These are phyloP conservation scores for Chaetomium sp. DNA, from an alignment of 2,329 filamentous ascomycete genomes.

Conservation along the genomic window DNA sequence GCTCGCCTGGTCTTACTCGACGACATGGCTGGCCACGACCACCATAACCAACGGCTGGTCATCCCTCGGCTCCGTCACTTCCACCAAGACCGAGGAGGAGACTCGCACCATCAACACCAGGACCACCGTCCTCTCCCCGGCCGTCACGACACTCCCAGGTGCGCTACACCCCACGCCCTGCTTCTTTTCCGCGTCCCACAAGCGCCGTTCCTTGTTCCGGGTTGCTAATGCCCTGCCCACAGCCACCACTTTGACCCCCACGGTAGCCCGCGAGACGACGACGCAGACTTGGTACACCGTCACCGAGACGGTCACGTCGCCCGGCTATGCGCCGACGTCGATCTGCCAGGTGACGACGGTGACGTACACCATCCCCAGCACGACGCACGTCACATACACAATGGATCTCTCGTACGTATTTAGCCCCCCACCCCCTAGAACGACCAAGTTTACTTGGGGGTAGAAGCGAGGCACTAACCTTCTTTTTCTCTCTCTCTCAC, in stretches of 20 bases:
- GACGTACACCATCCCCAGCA: slow-evolving; percentile 18
- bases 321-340: slow-evolving; percentile 13
- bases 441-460: too few species aligned
- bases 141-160: slow-evolving; percentile 20
- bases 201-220: not conserved
- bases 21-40: slow-evolving; percentile 16
- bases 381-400: slow-evolving; percentile 10
- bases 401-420: not conserved
- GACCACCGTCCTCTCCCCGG: slow-evolving; percentile 15
- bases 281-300: not conserved
- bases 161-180: not conserved
- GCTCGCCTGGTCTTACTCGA: slow-evolving; percentile 9
- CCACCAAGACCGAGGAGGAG: slow-evolving; percentile 19
- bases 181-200: not conserved
- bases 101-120: slow-evolving; percentile 8
- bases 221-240: not conserved
- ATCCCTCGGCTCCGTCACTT: slow-evolving; percentile 17
- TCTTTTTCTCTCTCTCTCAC: not conserved
- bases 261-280: not conserved
- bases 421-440: not conserved
- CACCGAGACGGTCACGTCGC: slow-evolving; percentile 14
- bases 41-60: slow-evolving; percentile 19
- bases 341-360: slow-evolving; percentile 16
- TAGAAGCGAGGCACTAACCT: too few species aligned
- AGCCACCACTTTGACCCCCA: slow-evolving; percentile 7